Percentiles rank a stretch among this genome's conserved stretches.
Conservation (phyloP, 2,329 filamentous ascomycete species). For the Amesomyces nigricolor region DNA sequence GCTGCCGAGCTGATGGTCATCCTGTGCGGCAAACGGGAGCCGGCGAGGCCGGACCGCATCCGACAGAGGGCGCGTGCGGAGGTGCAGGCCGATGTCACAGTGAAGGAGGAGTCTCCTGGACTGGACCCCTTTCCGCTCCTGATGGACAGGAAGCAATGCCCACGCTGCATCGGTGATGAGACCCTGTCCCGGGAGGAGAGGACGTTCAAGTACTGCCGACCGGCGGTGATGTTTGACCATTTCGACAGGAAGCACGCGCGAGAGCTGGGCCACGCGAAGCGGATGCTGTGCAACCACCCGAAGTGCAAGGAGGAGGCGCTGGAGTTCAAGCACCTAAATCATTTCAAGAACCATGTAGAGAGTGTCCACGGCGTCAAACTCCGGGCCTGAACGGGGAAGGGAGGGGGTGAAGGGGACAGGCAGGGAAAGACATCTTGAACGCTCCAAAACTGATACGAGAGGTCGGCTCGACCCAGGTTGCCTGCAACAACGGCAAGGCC, state of each 20-base stretch:
- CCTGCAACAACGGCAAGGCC: no score
- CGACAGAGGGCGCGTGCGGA: no score
- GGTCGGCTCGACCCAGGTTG: no score
- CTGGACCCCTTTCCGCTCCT: slow-evolving; percentile 17
- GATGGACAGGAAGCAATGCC: slow-evolving; percentile 17
- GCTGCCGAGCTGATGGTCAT: slow-evolving; percentile 13
- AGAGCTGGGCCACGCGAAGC: background rate
- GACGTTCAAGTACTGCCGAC: slow-evolving; percentile 15
- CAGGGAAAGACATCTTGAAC: no score
- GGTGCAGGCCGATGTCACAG: background rate
- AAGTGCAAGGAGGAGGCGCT: slow-evolving; percentile 5
- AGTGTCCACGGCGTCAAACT: background rate
- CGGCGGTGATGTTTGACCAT: slow-evolving; percentile 7
- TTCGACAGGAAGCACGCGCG: slow-evolving; percentile 5
- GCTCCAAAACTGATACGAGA: no score
- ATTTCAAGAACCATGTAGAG: slow-evolving; percentile 13
- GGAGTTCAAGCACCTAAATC: slow-evolving; percentile 10
- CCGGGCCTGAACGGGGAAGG: no score
- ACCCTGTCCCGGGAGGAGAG: slow-evolving; percentile 14
- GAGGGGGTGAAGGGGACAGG: no score
- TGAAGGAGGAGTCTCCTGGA: slow-evolving; percentile 11
- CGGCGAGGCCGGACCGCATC: slow-evolving; percentile 1
- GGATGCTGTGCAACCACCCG: background rate
- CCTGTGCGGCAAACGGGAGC: slow-evolving; percentile 16
- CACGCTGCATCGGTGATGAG: slow-evolving; percentile 16